Percentiles rank a stretch among this genome's conserved stretches.
Conservation (phyloP, 2,329 filamentous ascomycete species). For the Colletotrichum paranaense region DNA sequence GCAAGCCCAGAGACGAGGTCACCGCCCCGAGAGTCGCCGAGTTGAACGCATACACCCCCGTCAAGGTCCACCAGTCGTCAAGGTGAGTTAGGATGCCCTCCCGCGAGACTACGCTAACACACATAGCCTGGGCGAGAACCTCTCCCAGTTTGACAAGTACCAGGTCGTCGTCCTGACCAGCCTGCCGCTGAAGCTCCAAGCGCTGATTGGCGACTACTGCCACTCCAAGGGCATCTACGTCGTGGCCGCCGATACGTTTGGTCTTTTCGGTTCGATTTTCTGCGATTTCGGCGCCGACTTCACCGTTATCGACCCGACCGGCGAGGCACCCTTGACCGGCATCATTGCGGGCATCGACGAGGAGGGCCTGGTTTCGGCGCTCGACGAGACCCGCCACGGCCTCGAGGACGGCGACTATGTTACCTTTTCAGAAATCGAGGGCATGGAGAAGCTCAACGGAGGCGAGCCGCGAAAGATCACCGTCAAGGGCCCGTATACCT, state of each 20-base stretch:
- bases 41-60: constrained; percentile 95
- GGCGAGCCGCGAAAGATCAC: constrained; percentile 88
- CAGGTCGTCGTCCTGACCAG: constrained; percentile 94
- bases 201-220: constrained; percentile 90
- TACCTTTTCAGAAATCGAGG: constrained; percentile 92
- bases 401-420: constrained; percentile 97
- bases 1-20: constrained; percentile 88
- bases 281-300: constrained; percentile 98
- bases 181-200: constrained; percentile 82
- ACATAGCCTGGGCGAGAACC: constrained; percentile 76
- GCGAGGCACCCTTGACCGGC: constrained; percentile 86
- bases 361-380: constrained; percentile 88
- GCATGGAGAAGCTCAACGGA: constrained; percentile 89
- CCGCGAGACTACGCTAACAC: constrained; percentile 37
- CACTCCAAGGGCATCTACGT: constrained; percentile 94
- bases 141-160: constrained; percentile 87
- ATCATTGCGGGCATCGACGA: constrained; percentile 93
- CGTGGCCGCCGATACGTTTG: constrained; percentile 88
- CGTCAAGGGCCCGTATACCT: constrained; percentile 96
- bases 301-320: constrained; percentile 87
- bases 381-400: constrained; percentile 95
- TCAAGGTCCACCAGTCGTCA: constrained; percentile 76
- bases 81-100: constrained; percentile 52
- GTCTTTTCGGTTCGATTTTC: constrained; percentile 95
- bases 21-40: constrained; percentile 92